Percentiles rank a stretch among this genome's conserved stretches.
These are phyloP conservation scores for Alliaria petiolata DNA, from an alignment of 345 rosid species.

Conservation along the genomic window DNA sequence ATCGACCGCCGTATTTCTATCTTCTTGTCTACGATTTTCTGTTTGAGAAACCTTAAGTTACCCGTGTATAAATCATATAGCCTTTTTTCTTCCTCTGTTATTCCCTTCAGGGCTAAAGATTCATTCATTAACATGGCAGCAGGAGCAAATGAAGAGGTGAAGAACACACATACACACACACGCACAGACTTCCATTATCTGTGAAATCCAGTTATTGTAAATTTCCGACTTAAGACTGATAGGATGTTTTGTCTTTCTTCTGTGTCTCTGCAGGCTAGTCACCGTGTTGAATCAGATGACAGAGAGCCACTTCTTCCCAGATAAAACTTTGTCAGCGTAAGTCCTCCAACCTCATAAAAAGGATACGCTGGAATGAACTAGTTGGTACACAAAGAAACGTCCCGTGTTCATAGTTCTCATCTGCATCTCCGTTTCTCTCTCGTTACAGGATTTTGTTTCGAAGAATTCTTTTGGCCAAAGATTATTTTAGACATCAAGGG, in stretches of 20 bases:
- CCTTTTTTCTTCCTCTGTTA: background rate
- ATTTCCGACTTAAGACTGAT: background rate
- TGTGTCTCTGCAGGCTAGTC: constrained; percentile 24
- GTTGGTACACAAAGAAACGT: no score
- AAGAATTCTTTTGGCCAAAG: constrained; percentile 28
- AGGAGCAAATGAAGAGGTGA: constrained; percentile 89
- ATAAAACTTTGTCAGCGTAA: constrained; percentile 14
- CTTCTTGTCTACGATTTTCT: background rate
- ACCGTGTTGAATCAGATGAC: constrained; percentile 27
- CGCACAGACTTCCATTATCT: background rate
- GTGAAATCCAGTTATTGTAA: background rate
- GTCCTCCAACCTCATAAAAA: background rate
- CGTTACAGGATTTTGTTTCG: constrained; percentile 23
- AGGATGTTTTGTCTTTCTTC: background rate
- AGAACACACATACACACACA: constrained; percentile 5
- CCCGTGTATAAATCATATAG: background rate
- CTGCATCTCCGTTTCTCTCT: no score
- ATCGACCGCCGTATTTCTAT: no score
- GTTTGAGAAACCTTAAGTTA: background rate
- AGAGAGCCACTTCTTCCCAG: constrained; percentile 38
- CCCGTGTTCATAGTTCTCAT: no score
- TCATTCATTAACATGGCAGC: constrained; percentile 79
- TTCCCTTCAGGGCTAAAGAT: constrained; percentile 65
- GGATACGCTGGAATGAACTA: no score
- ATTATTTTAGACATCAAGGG: constrained; percentile 21